Conservation (phyloP, 2,329 filamentous ascomycete genomes). For the Albophoma yamanashiensis region DNA sequence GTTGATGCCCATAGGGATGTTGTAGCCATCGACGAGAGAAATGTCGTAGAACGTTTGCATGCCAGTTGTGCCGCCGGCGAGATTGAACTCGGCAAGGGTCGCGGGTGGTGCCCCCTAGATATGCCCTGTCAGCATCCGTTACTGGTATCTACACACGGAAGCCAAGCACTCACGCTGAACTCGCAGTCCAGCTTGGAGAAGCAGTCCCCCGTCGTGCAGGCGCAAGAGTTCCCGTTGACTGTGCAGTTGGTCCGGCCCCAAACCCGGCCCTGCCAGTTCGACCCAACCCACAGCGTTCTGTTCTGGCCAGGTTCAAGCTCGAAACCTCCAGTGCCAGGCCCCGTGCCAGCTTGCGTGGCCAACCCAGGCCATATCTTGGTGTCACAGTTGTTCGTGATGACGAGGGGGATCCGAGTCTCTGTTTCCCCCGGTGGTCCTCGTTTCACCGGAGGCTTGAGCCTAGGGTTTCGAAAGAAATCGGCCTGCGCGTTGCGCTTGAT, state of each 20-base stretch:
- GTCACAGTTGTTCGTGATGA: conserved; percentile 61
- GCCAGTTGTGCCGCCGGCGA: conserved; percentile 50
- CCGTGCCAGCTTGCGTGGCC: conserved; percentile 59
- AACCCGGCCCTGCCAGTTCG: conserved; percentile 70
- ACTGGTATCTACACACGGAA: not conserved
- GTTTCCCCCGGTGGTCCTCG: conserved; percentile 20
- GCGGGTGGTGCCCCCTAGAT: conserved; percentile 58
- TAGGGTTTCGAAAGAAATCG: conserved; percentile 14
- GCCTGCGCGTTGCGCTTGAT: conserved; percentile 13
- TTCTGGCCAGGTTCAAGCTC: conserved; percentile 48
- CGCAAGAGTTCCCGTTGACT: conserved; percentile 55
- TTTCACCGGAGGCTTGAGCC: conserved; percentile 12
- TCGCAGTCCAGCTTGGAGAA: conserved; percentile 58
- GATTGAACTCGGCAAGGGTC: conserved; percentile 72
- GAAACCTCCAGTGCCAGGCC: conserved; percentile 59
- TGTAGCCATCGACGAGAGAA: conserved; percentile 77
- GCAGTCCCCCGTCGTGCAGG: conserved; percentile 70
- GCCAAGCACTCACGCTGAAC: conserved; percentile 44
- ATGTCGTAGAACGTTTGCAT: conserved; percentile 74
- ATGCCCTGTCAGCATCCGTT: not conserved
- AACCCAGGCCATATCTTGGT: conserved; percentile 69
- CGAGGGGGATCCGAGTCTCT: conserved; percentile 42
- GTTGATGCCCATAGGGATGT: conserved; percentile 57
- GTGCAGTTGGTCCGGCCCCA: conserved; percentile 82
- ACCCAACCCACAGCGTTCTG: conserved; percentile 52